phyloP scores from a whole-genome alignment of 768 basidiomycete species.

The Sutorius australiensis region DNA sequence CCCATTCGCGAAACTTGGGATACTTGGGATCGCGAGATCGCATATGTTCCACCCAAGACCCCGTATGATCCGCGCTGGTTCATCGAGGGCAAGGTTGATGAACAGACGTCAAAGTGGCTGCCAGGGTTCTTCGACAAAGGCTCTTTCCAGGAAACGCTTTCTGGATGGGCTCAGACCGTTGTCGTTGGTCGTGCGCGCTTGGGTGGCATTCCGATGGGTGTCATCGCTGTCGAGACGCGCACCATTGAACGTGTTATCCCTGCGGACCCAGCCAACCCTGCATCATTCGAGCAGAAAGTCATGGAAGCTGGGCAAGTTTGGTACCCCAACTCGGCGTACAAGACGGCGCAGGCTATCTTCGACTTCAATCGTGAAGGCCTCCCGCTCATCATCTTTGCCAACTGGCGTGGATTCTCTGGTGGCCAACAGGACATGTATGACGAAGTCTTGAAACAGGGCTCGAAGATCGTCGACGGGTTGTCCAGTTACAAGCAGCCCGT shows the following conservation, averaged over 20 bases:
- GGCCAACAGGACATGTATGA: conserved; percentile 99
- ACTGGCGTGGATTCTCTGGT: conserved; percentile 99
- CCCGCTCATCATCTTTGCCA: conserved; percentile 97
- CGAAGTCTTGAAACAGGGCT: conserved; percentile 93
- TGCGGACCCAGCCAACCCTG: conserved; percentile 95
- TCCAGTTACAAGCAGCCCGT: conserved; percentile 97
- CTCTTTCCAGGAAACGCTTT: conserved; percentile 97
- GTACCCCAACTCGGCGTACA: conserved; percentile 99
- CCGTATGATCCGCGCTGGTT: conserved; percentile 98
- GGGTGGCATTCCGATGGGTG: conserved; percentile 95
- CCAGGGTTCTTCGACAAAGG: conserved; percentile 96
- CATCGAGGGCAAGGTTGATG: conserved; percentile 91
- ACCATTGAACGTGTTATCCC: conserved; percentile 96
- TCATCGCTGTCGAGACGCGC: conserved; percentile 97
- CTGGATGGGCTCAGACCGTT: conserved; percentile 99
- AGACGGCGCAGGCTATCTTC: conserved; percentile 98
- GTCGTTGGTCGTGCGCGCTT: conserved; percentile 95
- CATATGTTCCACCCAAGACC: conserved; percentile 87
- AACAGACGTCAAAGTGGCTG: conserved; percentile 68
- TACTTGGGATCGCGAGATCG: conserved; percentile 89
- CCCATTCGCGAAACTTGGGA: conserved; percentile 75
- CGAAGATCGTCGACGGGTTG: conserved; percentile 97
- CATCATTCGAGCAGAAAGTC: conserved; percentile 94
- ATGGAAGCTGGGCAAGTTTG: conserved; percentile 99
- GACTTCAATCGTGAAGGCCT: conserved; percentile 97